Conservation (phyloP, 2,329 filamentous ascomycete genomes). For the Aciculosporium take region DNA sequence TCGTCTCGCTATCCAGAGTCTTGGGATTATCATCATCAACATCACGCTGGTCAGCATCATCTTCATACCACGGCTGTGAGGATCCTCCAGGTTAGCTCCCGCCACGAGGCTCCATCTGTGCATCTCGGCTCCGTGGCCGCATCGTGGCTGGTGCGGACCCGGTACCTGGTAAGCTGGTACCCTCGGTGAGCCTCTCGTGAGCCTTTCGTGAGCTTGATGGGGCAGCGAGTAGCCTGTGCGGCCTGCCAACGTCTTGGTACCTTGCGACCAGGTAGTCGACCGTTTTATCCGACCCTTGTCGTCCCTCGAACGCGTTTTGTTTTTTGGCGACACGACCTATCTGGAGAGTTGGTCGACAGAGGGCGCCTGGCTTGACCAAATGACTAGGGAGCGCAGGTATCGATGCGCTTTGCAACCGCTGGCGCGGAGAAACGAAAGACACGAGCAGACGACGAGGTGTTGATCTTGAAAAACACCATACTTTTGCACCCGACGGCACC, state of each 20-base stretch:
- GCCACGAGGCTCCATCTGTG: neutral
- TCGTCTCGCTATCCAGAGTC: neutral
- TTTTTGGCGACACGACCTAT: constrained; percentile 1
- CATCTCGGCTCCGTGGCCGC: neutral
- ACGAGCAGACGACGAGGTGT: neutral
- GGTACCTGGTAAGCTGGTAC: no score
- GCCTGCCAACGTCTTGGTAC: no score
- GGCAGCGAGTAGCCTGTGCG: neutral
- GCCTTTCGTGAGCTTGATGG: neutral
- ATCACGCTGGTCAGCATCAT: no score
- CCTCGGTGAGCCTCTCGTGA: no score
- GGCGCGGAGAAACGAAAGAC: constrained; percentile 1
- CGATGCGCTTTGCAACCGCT: neutral
- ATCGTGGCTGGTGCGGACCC: no score
- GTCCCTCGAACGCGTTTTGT: neutral
- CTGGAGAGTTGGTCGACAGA: neutral
- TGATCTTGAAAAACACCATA: neutral
- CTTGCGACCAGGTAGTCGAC: no score
- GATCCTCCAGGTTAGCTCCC: constrained; percentile 1
- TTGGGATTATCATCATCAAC: no score
- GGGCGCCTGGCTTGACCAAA: constrained; percentile 1
- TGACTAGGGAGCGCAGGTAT: constrained; percentile 1
- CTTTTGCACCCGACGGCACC: no score
- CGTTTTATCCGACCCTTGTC: no score
- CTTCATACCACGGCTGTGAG: no score